Evolutionary conservation across 345 rosid species (phyloP).

Genomic region (Lumnitzera littorea): DNA sequence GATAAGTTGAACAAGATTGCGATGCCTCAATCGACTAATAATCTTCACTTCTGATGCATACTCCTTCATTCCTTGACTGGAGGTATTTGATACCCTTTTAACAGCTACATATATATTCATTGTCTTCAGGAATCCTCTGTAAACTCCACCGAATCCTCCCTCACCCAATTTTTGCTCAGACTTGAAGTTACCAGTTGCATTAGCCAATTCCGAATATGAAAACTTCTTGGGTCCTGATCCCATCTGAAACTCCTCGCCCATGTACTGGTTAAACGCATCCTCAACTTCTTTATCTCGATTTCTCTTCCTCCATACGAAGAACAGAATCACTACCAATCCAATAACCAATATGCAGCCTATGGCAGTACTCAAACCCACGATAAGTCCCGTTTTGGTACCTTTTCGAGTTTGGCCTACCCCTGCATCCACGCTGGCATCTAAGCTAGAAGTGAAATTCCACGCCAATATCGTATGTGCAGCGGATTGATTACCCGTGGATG

Average conservation of each 20-base stretch:
- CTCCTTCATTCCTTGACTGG: conserved; percentile 5
- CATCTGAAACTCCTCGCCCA: conserved; percentile 12
- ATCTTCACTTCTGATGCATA: conserved; percentile 15
- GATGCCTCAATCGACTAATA: conserved; percentile 29
- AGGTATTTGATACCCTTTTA: conserved; percentile 12
- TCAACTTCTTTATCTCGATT: not conserved
- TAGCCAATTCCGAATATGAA: conserved; percentile 13
- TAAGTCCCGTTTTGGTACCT: no score
- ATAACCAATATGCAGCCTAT: no score
- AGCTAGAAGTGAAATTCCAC: no score
- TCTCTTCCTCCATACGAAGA: not conserved
- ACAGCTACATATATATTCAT: conserved; percentile 1
- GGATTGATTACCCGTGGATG: no score
- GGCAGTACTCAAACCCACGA: no score
- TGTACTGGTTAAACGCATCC: not conserved
- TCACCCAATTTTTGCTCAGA: conserved; percentile 21
- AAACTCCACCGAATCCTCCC: conserved; percentile 30
- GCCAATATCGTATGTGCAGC: no score
- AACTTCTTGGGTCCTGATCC: conserved; percentile 22
- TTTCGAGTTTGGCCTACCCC: no score
- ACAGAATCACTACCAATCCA: not conserved
- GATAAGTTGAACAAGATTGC: conserved; percentile 23
- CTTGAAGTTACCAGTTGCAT: conserved; percentile 20
- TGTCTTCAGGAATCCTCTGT: conserved; percentile 10
- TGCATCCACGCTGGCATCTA: no score